Evolutionary conservation across 495 filamentous ascomycete genomes (phyloP).

Genomic region (Hyphodiscus hymeniophilus): DNA sequence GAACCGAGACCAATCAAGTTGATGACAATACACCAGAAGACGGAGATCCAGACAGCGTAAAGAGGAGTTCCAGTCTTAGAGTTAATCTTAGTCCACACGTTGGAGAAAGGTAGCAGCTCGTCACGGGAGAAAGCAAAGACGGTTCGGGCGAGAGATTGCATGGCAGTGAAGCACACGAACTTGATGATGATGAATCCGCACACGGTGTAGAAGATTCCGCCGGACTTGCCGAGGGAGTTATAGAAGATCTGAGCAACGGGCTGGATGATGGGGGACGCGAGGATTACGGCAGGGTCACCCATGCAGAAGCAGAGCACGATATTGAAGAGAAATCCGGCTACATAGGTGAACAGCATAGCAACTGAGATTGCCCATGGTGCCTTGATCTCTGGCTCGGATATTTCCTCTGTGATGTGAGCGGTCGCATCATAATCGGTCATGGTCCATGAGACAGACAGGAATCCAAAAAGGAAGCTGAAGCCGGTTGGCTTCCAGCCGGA

Average conservation of each 20-base stretch:
- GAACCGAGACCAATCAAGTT: constrained; percentile 57
- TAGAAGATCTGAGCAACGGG: constrained; percentile 60
- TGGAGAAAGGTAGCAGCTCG: constrained; percentile 45
- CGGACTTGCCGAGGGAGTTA: constrained; percentile 47
- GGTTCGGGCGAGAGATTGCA: constrained; percentile 52
- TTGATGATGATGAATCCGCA: constrained; percentile 49
- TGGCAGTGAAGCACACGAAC: constrained; percentile 53
- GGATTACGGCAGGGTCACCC: constrained; percentile 35
- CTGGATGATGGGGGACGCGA: constrained; percentile 40
- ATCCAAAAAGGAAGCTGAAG: constrained; percentile 63
- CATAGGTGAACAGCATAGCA: constrained; percentile 53
- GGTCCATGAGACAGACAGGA: constrained; percentile 60
- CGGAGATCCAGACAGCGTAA: constrained; percentile 52
- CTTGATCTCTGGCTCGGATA: constrained; percentile 47
- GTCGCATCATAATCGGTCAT: constrained; percentile 54
- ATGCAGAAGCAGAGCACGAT: constrained; percentile 56
- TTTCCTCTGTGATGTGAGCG: constrained; percentile 56
- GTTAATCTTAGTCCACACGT: constrained; percentile 46
- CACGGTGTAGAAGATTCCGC: constrained; percentile 53
- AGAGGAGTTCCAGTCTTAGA: constrained; percentile 48
- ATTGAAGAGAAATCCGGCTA: constrained; percentile 53
- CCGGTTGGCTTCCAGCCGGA: constrained; percentile 57
- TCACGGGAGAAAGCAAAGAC: constrained; percentile 57
- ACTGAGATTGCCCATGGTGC: constrained; percentile 52
- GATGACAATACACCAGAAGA: constrained; percentile 47